These are phyloP conservation scores for Pleurozium schreberi DNA, from an alignment of 225 moss, liverwort and hornwort genomes.

Conservation along the genomic window DNA sequence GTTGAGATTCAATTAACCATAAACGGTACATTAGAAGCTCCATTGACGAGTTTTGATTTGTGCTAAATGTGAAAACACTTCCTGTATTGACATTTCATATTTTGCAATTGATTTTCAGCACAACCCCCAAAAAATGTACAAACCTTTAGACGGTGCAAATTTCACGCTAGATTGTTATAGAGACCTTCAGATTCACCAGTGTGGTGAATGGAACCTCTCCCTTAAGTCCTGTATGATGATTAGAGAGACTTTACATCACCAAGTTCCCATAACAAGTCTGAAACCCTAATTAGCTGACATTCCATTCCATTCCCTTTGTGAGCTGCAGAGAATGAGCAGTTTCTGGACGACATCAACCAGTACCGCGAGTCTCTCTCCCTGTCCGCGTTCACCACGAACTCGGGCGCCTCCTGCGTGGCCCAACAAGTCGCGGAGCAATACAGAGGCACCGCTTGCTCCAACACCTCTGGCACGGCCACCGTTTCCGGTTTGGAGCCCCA, in stretches of 20 bases:
- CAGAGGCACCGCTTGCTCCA: constrained; percentile 32
- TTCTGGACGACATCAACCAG: constrained; percentile 31
- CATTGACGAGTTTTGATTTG: not conserved
- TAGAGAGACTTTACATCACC: not conserved
- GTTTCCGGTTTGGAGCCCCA: constrained; percentile 19
- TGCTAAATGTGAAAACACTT: not conserved
- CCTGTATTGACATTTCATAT: too few relatives aligned
- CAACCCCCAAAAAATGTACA: not conserved
- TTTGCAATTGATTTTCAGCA: not conserved
- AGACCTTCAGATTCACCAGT: not conserved
- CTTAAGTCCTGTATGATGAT: not conserved
- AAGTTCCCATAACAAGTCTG: not conserved
- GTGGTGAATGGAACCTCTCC: not conserved
- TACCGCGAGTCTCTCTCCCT: constrained; percentile 7
- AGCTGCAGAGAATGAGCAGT: constrained; percentile 12
- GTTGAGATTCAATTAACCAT: not conserved
- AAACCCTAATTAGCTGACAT: not conserved
- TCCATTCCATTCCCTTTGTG: not conserved
- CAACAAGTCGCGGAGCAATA: constrained; percentile 25
- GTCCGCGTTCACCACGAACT: constrained; percentile 10
- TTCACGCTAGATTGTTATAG: not conserved
- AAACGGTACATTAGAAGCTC: not conserved
- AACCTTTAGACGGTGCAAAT: not conserved
- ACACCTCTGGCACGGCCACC: constrained; percentile 38
- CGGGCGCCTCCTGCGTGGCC: constrained; percentile 56